Base-by-base conservation (phyloP, 1,284 basidiomycete genomes). In the Marasmius fiardii region DNA sequence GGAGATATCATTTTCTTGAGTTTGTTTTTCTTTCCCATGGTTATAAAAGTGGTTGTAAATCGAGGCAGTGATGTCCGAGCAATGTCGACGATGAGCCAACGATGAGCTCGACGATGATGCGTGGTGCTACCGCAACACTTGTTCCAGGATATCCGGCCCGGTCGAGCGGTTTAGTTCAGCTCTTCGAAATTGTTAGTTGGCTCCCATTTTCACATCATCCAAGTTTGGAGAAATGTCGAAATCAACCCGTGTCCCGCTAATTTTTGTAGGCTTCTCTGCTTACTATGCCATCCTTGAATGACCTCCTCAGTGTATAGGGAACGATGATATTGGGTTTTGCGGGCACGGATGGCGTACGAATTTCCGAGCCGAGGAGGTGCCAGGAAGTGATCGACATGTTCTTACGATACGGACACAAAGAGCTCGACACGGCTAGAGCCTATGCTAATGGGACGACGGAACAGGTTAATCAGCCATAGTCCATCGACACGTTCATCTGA, bases 361-460 rank as follows among this genome's bases (percentile, higher is more conserved):
- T 67, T 14, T 64, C 68, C 4, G 72, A 74, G 26, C 53, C 68
- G 39, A 61, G 64, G 2, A 68, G 75, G 43, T 74, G 72, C 56
- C 76, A 80, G 60, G 69, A 74, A 53, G 74, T 82, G 52, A 59
- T 83, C 51, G 72, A 82, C 49, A 61, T 71, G 4, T 80, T 78
- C 67, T 70, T 77, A 54, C 61, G 62, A 10, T 62, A 74, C 50
- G 77, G 78, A 1, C 69, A 78, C 58, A 70, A 62, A 23, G 78
- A 81, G 60, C 53, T 83, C 31, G 81, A 83, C 50, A 81, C 80
- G 0, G 77, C 79, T 1, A 66, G 76, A 16, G 61, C 75, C 54
- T 84, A 84, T 55, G 77, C 66, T 1, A 72, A 74, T 23, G 80
- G 79, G 4, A 82, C 79, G 0, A 77, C 82, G 0, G 81, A 83